phyloP scores from a whole-genome alignment of 805 yeast genomes.

The Saccharomyces jurei region DNA sequence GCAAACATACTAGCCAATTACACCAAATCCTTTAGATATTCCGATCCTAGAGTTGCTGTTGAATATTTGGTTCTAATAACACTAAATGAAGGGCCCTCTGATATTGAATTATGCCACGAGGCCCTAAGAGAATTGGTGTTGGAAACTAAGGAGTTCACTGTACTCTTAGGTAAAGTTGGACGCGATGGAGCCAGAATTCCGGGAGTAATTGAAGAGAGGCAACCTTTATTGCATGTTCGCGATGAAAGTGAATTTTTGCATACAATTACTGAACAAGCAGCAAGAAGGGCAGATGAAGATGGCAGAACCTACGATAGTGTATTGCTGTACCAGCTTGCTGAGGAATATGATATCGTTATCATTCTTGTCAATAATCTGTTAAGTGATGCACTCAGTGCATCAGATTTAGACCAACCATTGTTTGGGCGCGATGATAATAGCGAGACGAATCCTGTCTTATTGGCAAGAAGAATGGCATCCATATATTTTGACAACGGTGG shows the following conservation, averaged over 20 bases:
- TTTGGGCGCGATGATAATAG: conserved; percentile 31
- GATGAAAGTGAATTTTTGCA: conserved; percentile 54
- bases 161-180: conserved; percentile 75
- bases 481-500: conserved; percentile 46
- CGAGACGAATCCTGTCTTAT: conserved; percentile 36
- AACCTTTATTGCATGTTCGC: conserved; percentile 50
- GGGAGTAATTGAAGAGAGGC: conserved; percentile 76
- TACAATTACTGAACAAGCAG: conserved; percentile 76
- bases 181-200: conserved; percentile 70
- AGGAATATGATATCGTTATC: conserved; percentile 77
- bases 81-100: conserved; percentile 38
- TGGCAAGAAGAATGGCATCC: conserved; percentile 30
- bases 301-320: conserved; percentile 83
- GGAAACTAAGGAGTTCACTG: conserved; percentile 75
- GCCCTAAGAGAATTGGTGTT: conserved; percentile 77
- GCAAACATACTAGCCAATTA: conserved; percentile 70
- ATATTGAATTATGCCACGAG: conserved; percentile 57
- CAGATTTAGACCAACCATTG: conserved; percentile 58
- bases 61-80: conserved; percentile 75
- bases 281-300: conserved; percentile 80
- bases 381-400: conserved; percentile 66
- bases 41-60: conserved; percentile 87
- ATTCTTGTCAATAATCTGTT: conserved; percentile 63
- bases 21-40: conserved; percentile 70
- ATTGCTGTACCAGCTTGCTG: conserved; percentile 76